phyloP scores from a whole-genome alignment of 2,329 filamentous ascomycete species.

The Diplodia corticola region DNA sequence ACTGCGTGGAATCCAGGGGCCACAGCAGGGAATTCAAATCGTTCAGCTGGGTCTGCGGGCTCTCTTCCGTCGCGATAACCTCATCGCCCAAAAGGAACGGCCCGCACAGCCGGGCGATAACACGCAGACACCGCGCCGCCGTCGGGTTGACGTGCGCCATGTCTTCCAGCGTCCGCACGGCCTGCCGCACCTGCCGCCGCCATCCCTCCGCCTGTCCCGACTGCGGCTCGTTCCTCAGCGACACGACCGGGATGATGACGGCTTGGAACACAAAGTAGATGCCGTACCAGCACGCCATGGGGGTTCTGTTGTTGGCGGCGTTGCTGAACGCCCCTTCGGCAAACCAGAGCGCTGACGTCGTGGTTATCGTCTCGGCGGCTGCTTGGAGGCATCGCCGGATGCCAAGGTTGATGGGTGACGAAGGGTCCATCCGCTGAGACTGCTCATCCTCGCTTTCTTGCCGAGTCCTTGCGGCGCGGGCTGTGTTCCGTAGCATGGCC shows the following conservation, averaged over 20 bases:
- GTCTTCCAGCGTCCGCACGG: slow-evolving; percentile 42
- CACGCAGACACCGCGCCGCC: slow-evolving; percentile 44
- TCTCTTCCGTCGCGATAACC: slow-evolving; percentile 24
- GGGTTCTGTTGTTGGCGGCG: background rate
- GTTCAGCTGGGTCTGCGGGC: slow-evolving; percentile 27
- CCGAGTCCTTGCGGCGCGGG: background rate
- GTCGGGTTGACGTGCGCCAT: slow-evolving; percentile 44
- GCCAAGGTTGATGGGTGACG: background rate
- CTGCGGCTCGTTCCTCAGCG: slow-evolving; percentile 47
- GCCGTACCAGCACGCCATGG: slow-evolving; percentile 22
- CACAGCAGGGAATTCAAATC: slow-evolving; percentile 27
- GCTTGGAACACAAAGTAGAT: slow-evolving; percentile 51
- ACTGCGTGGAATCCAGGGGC: slow-evolving; percentile 23
- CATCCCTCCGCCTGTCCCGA: slow-evolving; percentile 42
- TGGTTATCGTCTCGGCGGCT: background rate
- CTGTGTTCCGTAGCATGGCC: slow-evolving; percentile 28
- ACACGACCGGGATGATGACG: slow-evolving; percentile 51
- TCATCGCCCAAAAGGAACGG: slow-evolving; percentile 6
- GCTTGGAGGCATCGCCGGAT: background rate
- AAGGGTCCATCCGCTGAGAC: background rate
- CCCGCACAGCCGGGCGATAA: slow-evolving; percentile 47
- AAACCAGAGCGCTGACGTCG: background rate
- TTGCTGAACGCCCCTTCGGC: background rate
- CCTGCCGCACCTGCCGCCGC: slow-evolving; percentile 44
- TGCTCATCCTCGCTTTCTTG: background rate